Evolutionary conservation across 2,329 filamentous ascomycete species (phyloP).

Genomic region (Fusarium tricinctum): DNA sequence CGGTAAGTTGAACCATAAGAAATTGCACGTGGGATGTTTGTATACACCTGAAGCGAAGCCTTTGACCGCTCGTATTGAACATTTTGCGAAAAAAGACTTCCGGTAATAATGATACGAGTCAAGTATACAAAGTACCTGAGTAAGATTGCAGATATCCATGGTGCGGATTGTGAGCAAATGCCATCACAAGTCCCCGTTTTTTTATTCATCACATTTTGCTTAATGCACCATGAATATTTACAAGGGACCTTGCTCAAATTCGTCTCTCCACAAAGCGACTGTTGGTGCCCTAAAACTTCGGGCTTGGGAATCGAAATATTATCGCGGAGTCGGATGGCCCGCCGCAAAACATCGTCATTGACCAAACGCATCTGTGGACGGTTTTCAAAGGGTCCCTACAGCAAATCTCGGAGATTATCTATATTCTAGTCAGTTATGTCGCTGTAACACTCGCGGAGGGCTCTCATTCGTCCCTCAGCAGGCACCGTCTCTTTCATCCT

Average conservation of each 20-base stretch:
- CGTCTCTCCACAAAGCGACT: slow-evolving; percentile 22
- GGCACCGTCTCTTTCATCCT: slow-evolving; percentile 3
- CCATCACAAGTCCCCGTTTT: slow-evolving; percentile 12
- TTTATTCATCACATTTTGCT: slow-evolving; percentile 7
- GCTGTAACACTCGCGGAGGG: neutral
- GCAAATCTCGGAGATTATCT: slow-evolving; percentile 19
- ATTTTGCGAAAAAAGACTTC: neutral
- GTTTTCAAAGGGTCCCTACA: slow-evolving; percentile 33
- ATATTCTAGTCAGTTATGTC: slow-evolving; percentile 3
- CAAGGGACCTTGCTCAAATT: slow-evolving; percentile 10
- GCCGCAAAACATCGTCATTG: slow-evolving; percentile 38
- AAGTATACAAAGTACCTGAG: slow-evolving; percentile 5
- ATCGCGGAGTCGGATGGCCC: slow-evolving; percentile 31
- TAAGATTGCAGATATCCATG: slow-evolving; percentile 21
- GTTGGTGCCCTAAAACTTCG: slow-evolving; percentile 3
- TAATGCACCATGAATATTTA: neutral
- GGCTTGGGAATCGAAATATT: slow-evolving; percentile 12
- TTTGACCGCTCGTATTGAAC: slow-evolving; percentile 12
- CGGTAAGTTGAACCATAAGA: slow-evolving; percentile 15
- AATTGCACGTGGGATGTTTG: slow-evolving; percentile 24
- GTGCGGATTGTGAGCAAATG: slow-evolving; percentile 27
- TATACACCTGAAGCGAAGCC: neutral
- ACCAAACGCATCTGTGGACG: slow-evolving; percentile 10
- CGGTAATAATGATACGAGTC: neutral
- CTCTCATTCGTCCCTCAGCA: slow-evolving; percentile 15